phyloP scores from a whole-genome alignment of 495 filamentous ascomycete genomes.

The Hypomontagnella submonticulosa region DNA sequence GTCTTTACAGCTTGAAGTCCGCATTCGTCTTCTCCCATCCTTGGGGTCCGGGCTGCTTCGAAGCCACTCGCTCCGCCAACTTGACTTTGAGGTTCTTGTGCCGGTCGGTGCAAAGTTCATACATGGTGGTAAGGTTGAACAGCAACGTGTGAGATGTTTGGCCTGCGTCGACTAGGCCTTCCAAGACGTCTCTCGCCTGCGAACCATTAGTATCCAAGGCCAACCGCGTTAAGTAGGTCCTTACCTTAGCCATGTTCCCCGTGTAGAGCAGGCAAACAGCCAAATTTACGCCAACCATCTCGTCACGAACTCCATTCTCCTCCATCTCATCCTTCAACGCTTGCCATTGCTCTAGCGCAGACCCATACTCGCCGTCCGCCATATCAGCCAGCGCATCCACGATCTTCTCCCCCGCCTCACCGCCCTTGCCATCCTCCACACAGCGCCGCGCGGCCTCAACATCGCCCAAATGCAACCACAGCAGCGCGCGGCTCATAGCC shows the following conservation, averaged over 20 bases:
- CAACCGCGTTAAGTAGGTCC: background rate
- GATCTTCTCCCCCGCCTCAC: conserved; percentile 49
- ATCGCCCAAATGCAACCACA: conserved; percentile 82
- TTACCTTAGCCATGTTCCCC: conserved; percentile 77
- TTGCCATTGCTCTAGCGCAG: conserved; percentile 72
- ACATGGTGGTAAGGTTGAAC: conserved; percentile 92
- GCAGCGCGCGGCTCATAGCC: conserved; percentile 65
- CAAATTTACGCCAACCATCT: conserved; percentile 79
- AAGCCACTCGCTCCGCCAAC: conserved; percentile 76
- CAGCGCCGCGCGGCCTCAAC: conserved; percentile 70
- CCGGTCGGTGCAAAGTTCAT: conserved; percentile 88
- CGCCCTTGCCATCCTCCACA: conserved; percentile 49
- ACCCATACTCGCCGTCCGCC: conserved; percentile 77
- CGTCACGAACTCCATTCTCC: conserved; percentile 52
- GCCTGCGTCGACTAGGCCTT: conserved; percentile 68
- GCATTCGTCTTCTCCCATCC: conserved; percentile 73
- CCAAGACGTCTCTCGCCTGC: conserved; percentile 70
- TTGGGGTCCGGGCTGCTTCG: conserved; percentile 52
- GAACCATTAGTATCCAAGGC: conserved; percentile 27
- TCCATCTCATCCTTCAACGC: conserved; percentile 57
- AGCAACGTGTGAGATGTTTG: conserved; percentile 77
- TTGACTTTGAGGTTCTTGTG: conserved; percentile 72
- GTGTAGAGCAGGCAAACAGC: conserved; percentile 86
- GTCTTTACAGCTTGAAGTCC: conserved; percentile 78
- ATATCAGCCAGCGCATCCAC: conserved; percentile 76